A percentile compares a stretch with the other conserved stretches of the same genome.
Evolutionary conservation across 2,329 filamentous ascomycete genomes (phyloP).

Genomic region (Paraphoma chrysanthemicola): DNA sequence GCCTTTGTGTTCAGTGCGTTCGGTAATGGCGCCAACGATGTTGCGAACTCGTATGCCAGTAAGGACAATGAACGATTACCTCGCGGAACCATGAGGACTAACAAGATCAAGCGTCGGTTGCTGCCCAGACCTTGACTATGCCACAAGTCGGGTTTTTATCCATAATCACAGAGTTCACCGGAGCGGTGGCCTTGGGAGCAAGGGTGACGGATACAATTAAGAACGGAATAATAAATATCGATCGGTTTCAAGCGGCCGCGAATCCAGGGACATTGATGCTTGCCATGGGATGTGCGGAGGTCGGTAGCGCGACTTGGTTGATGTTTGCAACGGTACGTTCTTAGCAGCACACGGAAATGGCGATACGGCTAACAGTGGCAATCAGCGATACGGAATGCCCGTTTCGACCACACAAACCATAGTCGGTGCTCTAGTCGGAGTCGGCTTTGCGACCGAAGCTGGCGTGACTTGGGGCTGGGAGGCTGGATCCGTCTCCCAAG

Average conservation of each 20-base stretch:
- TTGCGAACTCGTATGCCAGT: constrained; percentile 61
- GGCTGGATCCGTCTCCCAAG: constrained; percentile 34
- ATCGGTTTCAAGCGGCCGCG: constrained; percentile 50
- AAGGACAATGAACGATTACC: background rate
- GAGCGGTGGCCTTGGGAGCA: constrained; percentile 60
- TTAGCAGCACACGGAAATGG: background rate
- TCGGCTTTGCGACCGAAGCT: constrained; percentile 58
- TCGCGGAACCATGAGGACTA: background rate
- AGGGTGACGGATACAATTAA: constrained; percentile 68
- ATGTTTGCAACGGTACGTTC: constrained; percentile 58
- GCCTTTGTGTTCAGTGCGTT: constrained; percentile 46
- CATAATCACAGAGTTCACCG: constrained; percentile 59
- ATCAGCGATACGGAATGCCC: constrained; percentile 56
- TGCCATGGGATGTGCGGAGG: constrained; percentile 64
- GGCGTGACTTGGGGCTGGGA: constrained; percentile 34
- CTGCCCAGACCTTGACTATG: constrained; percentile 61
- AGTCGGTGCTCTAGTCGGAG: constrained; percentile 65
- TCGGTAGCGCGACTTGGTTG: constrained; percentile 63
- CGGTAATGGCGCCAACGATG: constrained; percentile 58
- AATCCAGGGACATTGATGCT: constrained; percentile 64
- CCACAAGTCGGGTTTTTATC: constrained; percentile 59
- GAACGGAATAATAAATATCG: constrained; percentile 63
- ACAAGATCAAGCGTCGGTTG: constrained; percentile 47
- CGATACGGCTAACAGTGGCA: background rate
- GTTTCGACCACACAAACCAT: constrained; percentile 69